A percentile compares a stretch with the other conserved stretches of the same genome.
Conservation (phyloP, 768 basidiomycete species). For the Boletus subcaerulescens region DNA sequence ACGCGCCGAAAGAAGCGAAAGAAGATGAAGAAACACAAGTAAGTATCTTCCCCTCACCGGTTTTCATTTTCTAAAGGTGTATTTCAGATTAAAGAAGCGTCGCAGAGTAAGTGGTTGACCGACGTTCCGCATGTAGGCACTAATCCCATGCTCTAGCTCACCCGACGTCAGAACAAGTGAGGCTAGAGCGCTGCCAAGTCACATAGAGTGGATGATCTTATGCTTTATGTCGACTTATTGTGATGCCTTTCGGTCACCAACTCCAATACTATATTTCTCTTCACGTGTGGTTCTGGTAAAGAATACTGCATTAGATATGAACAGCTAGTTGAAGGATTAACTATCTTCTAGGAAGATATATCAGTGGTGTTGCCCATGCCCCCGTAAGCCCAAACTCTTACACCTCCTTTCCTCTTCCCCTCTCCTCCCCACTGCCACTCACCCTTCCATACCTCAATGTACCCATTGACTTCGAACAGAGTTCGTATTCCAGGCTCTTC, state of each 20-base stretch:
- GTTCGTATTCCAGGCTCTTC: slow-evolving; percentile 45
- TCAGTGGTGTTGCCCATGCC: neutral
- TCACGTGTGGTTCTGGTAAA: neutral
- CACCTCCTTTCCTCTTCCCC: slow-evolving; percentile 60
- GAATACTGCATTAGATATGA: neutral
- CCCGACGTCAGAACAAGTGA: slow-evolving; percentile 39
- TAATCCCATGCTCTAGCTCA: slow-evolving; percentile 38
- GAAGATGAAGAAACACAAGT: slow-evolving; percentile 99
- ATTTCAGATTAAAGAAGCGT: slow-evolving; percentile 78
- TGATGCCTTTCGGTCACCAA: slow-evolving; percentile 9
- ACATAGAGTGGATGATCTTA: neutral
- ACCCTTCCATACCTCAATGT: slow-evolving; percentile 57
- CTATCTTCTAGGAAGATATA: neutral
- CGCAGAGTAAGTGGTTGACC: slow-evolving; percentile 60
- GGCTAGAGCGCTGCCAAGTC: neutral
- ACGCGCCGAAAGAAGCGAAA: slow-evolving; percentile 80
- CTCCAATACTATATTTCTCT: neutral
- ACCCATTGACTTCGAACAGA: slow-evolving; percentile 54
- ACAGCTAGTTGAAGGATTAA: neutral
- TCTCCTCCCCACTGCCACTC: slow-evolving; percentile 77
- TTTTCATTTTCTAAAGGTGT: slow-evolving; percentile 8
- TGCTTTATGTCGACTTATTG: no score
- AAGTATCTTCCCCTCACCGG: slow-evolving; percentile 31
- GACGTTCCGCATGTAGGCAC: neutral
- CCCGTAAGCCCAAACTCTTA: slow-evolving; percentile 58